Conservation (phyloP, 2,329 filamentous ascomycete species). For the Dothistroma pini region DNA sequence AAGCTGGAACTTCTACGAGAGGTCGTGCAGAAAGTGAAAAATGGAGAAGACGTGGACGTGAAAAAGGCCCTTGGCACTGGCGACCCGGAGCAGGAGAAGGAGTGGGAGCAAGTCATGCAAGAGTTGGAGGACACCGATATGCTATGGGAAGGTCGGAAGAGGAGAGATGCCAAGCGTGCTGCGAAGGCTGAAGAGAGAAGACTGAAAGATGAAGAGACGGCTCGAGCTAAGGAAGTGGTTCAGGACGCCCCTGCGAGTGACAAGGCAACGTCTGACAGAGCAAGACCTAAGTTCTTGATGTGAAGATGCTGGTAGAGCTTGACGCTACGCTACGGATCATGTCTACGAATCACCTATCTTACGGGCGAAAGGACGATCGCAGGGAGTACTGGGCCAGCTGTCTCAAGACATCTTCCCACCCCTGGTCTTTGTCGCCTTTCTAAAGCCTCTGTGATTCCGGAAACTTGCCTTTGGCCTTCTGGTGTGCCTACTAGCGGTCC, state of each 20-base stretch:
- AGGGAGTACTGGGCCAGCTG: background rate
- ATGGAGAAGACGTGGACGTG: conserved; percentile 77
- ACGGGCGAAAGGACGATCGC: background rate
- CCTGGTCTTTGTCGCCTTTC: conserved; percentile 29
- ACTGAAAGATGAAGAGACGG: conserved; percentile 17
- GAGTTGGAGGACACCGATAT: conserved; percentile 35
- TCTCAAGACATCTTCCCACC: conserved; percentile 16
- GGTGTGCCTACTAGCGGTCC: conserved; percentile 35
- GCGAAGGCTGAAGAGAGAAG: conserved; percentile 23
- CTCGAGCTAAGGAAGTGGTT: conserved; percentile 4
- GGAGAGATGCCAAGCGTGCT: conserved; percentile 27
- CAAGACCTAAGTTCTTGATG: conserved; percentile 32
- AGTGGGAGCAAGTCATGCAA: conserved; percentile 78
- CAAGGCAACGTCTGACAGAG: conserved; percentile 6
- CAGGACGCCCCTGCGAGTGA: background rate
- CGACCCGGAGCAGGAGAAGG: conserved; percentile 67
- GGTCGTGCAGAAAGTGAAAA: conserved; percentile 66
- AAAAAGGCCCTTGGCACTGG: conserved; percentile 77
- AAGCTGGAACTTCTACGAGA: conserved; percentile 74
- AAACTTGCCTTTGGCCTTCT: conserved; percentile 40
- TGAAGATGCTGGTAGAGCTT: conserved; percentile 12
- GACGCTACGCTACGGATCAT: background rate
- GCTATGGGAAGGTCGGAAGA: conserved; percentile 29
- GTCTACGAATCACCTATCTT: background rate
- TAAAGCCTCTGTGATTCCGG: conserved; percentile 38